These are phyloP conservation scores for Vanderwaltozyma tropicalis DNA, from an alignment of 805 yeast genomes.

Conservation along the genomic window DNA sequence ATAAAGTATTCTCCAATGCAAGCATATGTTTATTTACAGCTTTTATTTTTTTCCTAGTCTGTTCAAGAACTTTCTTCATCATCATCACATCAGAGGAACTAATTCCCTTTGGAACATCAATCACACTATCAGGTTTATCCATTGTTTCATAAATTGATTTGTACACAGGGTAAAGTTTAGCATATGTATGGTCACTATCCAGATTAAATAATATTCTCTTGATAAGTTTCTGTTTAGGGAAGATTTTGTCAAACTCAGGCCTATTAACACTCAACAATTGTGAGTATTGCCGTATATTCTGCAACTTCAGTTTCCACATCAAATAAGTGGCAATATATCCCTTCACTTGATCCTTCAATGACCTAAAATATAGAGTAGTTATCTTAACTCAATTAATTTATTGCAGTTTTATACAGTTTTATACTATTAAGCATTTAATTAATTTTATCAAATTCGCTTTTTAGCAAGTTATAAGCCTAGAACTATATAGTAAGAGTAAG, in stretches of 20 bases:
- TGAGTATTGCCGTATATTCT: neutral
- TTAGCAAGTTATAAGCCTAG: too few species aligned
- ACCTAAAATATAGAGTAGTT: too few species aligned
- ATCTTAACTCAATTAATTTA: too few species aligned
- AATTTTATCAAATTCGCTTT: too few species aligned
- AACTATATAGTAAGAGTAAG: too few species aligned
- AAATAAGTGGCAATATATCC: too few species aligned
- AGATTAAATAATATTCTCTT: constrained; percentile 56
- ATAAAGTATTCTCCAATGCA: constrained; percentile 50
- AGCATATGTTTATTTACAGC: constrained; percentile 46
- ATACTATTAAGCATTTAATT: too few species aligned
- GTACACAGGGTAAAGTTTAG: constrained; percentile 44
- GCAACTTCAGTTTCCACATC: too few species aligned
- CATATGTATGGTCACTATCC: constrained; percentile 46
- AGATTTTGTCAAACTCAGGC: constrained; percentile 35
- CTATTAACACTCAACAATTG: constrained; percentile 5
- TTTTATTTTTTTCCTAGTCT: constrained; percentile 50
- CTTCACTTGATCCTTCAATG: too few species aligned
- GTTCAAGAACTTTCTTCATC: constrained; percentile 56
- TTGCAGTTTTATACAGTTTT: too few species aligned
- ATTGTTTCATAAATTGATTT: constrained; percentile 37
- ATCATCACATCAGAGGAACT: constrained; percentile 42
- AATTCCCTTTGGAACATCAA: neutral
- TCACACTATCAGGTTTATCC: constrained; percentile 28
- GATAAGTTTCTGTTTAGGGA: constrained; percentile 50